These are phyloP conservation scores for Coelastrella sp. DNA, from an alignment of 139 green algal species.

Conservation along the genomic window DNA sequence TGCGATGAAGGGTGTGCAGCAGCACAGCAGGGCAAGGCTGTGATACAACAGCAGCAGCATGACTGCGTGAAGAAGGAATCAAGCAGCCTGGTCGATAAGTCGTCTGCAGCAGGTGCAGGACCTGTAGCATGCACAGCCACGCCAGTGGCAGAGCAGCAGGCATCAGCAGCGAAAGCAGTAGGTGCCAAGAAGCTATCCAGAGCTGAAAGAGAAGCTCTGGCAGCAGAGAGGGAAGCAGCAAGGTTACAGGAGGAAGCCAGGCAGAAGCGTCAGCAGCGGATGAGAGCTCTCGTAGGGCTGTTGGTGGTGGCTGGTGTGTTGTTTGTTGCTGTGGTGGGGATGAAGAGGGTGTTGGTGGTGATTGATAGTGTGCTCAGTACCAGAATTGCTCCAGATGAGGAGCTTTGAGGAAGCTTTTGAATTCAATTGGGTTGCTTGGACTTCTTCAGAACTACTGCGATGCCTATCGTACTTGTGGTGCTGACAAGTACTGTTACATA, in stretches of 20 bases:
- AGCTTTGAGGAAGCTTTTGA: too few species aligned
- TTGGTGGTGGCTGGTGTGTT: constrained; percentile 2
- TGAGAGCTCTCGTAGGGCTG: constrained; percentile 29
- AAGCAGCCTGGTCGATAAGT: background rate
- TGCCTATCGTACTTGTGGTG: too few species aligned
- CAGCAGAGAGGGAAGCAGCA: constrained; percentile 42
- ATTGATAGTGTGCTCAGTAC: background rate
- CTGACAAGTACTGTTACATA: too few species aligned
- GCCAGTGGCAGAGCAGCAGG: background rate
- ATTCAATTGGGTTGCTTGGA: too few species aligned
- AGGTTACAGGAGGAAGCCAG: constrained; percentile 30
- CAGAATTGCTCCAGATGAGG: too few species aligned
- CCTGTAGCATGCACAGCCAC: too few species aligned
- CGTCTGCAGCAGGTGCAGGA: too few species aligned
- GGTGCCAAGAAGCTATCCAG: constrained; percentile 43
- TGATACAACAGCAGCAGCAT: background rate
- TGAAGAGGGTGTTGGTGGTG: background rate
- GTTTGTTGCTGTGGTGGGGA: background rate
- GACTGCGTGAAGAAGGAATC: too few species aligned
- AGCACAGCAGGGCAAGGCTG: constrained; percentile 3
- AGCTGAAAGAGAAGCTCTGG: constrained; percentile 54
- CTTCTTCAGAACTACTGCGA: too few species aligned
- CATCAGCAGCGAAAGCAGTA: constrained; percentile 27
- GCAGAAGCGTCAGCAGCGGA: background rate
- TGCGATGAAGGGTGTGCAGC: constrained; percentile 69